Conservation (phyloP, 1,284 basidiomycete genomes). For the Melanopsichium pennsylvanicum region DNA sequence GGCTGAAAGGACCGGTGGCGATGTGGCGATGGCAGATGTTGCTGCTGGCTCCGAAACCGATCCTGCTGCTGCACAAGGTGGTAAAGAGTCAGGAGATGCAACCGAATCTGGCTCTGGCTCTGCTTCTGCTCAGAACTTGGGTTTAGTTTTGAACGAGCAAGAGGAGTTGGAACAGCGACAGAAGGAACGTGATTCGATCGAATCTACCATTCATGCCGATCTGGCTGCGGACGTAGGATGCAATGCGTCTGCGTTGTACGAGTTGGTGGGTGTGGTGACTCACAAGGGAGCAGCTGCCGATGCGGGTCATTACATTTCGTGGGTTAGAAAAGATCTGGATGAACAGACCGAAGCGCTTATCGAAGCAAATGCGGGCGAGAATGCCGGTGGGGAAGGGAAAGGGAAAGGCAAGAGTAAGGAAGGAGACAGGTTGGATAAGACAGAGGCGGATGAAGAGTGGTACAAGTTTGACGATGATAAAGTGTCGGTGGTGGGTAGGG, state of each 20-base stretch:
- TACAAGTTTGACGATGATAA: conserved; percentile 65
- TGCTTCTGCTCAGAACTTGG: conserved; percentile 14
- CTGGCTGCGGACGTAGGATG: conserved; percentile 76
- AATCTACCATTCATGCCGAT: conserved; percentile 72
- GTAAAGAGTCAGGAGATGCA: not conserved
- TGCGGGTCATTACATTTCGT: conserved; percentile 90
- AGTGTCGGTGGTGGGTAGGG: conserved; percentile 50
- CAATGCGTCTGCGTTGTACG: conserved; percentile 80
- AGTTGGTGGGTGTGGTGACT: conserved; percentile 89
- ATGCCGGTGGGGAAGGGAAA: too few species aligned
- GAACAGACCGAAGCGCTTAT: conserved; percentile 3
- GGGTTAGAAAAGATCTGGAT: conserved; percentile 69
- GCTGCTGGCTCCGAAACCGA: not conserved
- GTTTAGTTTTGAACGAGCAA: conserved; percentile 71
- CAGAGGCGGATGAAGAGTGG: conserved; percentile 57
- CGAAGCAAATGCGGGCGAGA: not conserved
- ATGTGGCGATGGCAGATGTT: conserved; percentile 72
- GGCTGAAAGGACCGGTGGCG: conserved; percentile 51
- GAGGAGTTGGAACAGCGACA: conserved; percentile 71
- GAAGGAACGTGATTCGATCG: conserved; percentile 44
- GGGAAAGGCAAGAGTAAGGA: not conserved
- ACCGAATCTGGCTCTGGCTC: too few species aligned
- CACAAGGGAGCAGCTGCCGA: conserved; percentile 96
- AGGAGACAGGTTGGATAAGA: conserved; percentile 21
- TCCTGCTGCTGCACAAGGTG: not conserved